Conservation (phyloP, 2,329 filamentous ascomycete species). For the Colletotrichum sidae region DNA sequence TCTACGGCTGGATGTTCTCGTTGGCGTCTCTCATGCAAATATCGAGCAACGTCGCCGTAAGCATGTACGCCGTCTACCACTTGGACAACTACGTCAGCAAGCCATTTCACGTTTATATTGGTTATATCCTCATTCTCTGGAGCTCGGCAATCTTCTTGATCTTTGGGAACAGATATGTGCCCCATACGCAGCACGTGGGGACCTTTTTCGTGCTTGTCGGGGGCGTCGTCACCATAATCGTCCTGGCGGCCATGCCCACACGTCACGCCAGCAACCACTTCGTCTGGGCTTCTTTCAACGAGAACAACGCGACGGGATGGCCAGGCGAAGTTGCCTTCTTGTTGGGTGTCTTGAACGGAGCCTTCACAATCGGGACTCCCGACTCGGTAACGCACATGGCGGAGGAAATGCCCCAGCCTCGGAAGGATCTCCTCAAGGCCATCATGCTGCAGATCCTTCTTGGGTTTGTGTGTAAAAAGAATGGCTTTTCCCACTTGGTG, state of each 20-base stretch:
- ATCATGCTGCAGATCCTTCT: slow-evolving; percentile 62
- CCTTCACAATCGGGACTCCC: slow-evolving; percentile 74
- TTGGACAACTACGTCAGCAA: slow-evolving; percentile 59
- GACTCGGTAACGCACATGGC: slow-evolving; percentile 73
- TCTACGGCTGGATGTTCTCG: slow-evolving; percentile 72
- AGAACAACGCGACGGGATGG: slow-evolving; percentile 64
- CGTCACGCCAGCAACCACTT: slow-evolving; percentile 61
- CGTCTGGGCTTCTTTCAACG: slow-evolving; percentile 63
- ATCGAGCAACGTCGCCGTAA: slow-evolving; percentile 68
- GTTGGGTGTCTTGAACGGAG: slow-evolving; percentile 74
- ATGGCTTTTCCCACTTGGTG: slow-evolving; percentile 51
- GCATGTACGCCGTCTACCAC: slow-evolving; percentile 71
- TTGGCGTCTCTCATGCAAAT: slow-evolving; percentile 69
- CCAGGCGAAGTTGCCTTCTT: slow-evolving; percentile 72
- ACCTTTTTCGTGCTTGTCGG: slow-evolving; percentile 67
- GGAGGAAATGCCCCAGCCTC: slow-evolving; percentile 66
- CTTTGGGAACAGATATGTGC: slow-evolving; percentile 66
- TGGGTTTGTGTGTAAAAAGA: slow-evolving; percentile 55
- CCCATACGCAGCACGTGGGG: slow-evolving; percentile 63
- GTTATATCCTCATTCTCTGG: slow-evolving; percentile 68
- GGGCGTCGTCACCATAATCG: slow-evolving; percentile 64
- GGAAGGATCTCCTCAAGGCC: slow-evolving; percentile 60
- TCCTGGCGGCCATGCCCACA: slow-evolving; percentile 64
- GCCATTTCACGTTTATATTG: slow-evolving; percentile 70
- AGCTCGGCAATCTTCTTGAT: slow-evolving; percentile 63